These are phyloP conservation scores for Colletotrichum truncatum DNA, from an alignment of 2,329 filamentous ascomycete genomes.

Conservation along the genomic window DNA sequence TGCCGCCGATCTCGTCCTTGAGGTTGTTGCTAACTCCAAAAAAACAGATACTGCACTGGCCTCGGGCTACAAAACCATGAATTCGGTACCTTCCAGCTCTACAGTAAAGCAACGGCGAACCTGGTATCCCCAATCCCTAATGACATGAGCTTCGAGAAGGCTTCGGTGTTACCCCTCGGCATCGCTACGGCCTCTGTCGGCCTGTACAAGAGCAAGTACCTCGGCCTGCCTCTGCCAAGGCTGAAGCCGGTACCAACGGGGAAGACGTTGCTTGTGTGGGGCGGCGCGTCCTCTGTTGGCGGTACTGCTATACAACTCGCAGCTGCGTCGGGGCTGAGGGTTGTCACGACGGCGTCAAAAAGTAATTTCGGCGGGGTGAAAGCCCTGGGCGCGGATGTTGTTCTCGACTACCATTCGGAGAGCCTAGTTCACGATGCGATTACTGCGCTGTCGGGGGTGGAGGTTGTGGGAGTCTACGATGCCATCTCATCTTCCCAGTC, in stretches of 20 bases:
- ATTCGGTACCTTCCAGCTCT: slow-evolving; percentile 12
- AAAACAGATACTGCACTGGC: neutral
- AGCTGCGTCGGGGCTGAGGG: slow-evolving; percentile 51
- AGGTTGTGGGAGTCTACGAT: neutral
- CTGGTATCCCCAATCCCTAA: neutral
- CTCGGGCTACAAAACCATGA: neutral
- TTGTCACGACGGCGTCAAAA: slow-evolving; percentile 51
- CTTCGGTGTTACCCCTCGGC: slow-evolving; percentile 20
- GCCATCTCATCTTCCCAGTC: neutral
- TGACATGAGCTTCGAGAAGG: slow-evolving; percentile 9
- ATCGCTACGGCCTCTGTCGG: slow-evolving; percentile 32
- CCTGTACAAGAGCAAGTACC: slow-evolving; percentile 32
- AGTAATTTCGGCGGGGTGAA: slow-evolving; percentile 52
- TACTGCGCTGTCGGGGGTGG: neutral
- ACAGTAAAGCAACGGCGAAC: slow-evolving; percentile 1
- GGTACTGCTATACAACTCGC: slow-evolving; percentile 55
- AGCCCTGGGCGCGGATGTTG: slow-evolving; percentile 50
- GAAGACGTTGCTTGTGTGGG: slow-evolving; percentile 47
- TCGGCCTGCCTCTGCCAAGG: slow-evolving; percentile 23
- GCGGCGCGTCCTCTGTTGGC: slow-evolving; percentile 57
- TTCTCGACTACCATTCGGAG: slow-evolving; percentile 53
- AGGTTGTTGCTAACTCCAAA: neutral
- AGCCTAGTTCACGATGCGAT: slow-evolving; percentile 36
- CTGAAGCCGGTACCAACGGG: neutral
- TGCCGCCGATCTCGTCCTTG: neutral